A percentile compares a stretch with the other conserved stretches of the same genome.
Conservation (phyloP, 371 early-diverging fungal genomes). For the Haplosporangium sp. region DNA sequence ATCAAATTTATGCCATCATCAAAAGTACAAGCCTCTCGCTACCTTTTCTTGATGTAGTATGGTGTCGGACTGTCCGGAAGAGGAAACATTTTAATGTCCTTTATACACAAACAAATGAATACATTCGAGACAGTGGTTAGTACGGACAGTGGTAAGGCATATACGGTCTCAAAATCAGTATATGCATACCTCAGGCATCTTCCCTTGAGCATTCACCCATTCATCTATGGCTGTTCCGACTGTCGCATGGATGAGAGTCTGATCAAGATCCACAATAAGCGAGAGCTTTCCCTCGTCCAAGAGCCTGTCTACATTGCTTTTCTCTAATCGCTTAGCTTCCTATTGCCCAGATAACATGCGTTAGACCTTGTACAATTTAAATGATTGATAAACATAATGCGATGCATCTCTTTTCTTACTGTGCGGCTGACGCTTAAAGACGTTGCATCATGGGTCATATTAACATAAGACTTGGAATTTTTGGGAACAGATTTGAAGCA, state of each 20-base stretch:
- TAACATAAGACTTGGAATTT: slow-evolving; percentile 61
- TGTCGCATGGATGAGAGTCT: slow-evolving; percentile 98
- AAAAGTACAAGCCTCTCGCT: neutral
- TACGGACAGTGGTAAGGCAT: neutral
- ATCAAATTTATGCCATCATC: neutral
- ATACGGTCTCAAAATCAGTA: neutral
- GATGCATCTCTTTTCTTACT: slow-evolving; percentile 43
- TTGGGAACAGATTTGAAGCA: slow-evolving; percentile 71
- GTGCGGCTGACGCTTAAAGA: slow-evolving; percentile 78
- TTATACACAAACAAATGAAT: slow-evolving; percentile 4
- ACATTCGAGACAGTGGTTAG: neutral
- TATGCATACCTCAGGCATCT: slow-evolving; percentile 59
- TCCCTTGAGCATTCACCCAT: slow-evolving; percentile 82
- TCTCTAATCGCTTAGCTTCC: slow-evolving; percentile 86
- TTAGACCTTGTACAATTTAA: neutral
- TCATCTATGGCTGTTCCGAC: slow-evolving; percentile 83
- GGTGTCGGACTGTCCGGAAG: slow-evolving; percentile 75
- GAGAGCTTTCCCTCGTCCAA: slow-evolving; percentile 81
- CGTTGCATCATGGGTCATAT: slow-evolving; percentile 82
- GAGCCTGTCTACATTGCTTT: slow-evolving; percentile 77
- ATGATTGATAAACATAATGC: no score
- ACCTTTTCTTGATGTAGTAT: slow-evolving; percentile 90
- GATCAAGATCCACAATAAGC: slow-evolving; percentile 98
- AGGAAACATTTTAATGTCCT: slow-evolving; percentile 80
- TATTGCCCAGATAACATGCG: slow-evolving; percentile 36